These are phyloP conservation scores for Chrysosphaeria jannelii DNA, from an alignment of 2,329 filamentous ascomycete species.

Conservation along the genomic window DNA sequence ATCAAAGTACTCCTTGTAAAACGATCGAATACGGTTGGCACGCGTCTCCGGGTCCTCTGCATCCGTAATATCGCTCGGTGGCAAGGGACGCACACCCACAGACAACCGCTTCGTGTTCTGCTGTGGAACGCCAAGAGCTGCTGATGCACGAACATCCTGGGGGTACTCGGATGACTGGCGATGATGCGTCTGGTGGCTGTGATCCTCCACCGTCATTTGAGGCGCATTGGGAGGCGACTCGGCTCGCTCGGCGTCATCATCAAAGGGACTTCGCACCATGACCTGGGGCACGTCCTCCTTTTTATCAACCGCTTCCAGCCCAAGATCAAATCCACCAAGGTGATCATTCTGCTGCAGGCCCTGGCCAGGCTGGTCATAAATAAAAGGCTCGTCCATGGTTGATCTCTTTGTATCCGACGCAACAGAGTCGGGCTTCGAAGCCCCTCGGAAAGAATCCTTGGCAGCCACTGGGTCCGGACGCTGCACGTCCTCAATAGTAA, in stretches of 20 bases:
- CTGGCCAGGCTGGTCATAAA: slow-evolving; percentile 4
- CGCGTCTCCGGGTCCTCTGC: slow-evolving; percentile 78
- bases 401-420: slow-evolving; percentile 2
- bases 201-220: slow-evolving; percentile 3
- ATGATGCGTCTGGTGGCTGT: slow-evolving; percentile 4
- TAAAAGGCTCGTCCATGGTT: slow-evolving; percentile 4
- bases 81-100: slow-evolving; percentile 53
- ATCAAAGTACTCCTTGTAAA: slow-evolving; percentile 99
- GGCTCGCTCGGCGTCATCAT: slow-evolving; percentile 2
- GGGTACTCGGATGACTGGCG: slow-evolving; percentile 7
- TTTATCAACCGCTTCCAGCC: neutral
- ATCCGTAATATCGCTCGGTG: slow-evolving; percentile 48
- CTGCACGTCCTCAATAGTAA: slow-evolving; percentile 10
- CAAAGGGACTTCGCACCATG: slow-evolving; percentile 2
- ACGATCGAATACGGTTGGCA: slow-evolving; percentile 88
- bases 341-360: slow-evolving; percentile 2
- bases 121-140: slow-evolving; percentile 20
- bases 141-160: slow-evolving; percentile 2
- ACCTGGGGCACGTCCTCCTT: slow-evolving; percentile 2
- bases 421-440: slow-evolving; percentile 1
- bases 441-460: slow-evolving; percentile 5
- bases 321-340: slow-evolving; percentile 2
- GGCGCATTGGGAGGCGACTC: slow-evolving; percentile 1
- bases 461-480: slow-evolving; percentile 10
- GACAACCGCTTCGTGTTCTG: slow-evolving; percentile 28